phyloP scores from a whole-genome alignment of 2,329 filamentous ascomycete genomes.

The Fusarium virguliforme region DNA sequence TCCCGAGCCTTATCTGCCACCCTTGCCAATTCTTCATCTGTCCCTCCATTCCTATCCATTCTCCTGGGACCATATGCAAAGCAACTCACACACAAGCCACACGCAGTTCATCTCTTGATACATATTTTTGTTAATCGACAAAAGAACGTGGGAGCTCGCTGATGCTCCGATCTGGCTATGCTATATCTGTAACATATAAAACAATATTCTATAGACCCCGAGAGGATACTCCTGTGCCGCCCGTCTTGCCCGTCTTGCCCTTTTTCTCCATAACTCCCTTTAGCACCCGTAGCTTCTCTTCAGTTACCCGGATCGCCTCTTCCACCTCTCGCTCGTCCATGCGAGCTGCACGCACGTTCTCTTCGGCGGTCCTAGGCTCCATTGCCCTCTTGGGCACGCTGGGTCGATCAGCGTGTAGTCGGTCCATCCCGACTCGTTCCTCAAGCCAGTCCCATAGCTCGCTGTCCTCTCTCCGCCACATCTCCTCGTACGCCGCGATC shows the following conservation, averaged over 20 bases:
- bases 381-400: slow-evolving; percentile 63
- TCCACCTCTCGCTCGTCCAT: slow-evolving; percentile 83
- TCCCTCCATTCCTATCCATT: not conserved
- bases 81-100: not conserved
- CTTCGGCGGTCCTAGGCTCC: slow-evolving; percentile 72
- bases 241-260: slow-evolving; percentile 30
- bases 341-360: slow-evolving; percentile 70
- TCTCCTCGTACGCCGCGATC: slow-evolving; percentile 89
- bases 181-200: slow-evolving; percentile 45
- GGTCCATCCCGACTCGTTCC: slow-evolving; percentile 83
- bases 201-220: slow-evolving; percentile 44
- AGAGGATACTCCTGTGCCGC: slow-evolving; percentile 32
- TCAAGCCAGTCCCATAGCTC: slow-evolving; percentile 96
- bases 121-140: slow-evolving; percentile 34
- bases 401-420: slow-evolving; percentile 59
- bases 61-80: not conserved
- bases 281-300: slow-evolving; percentile 84
- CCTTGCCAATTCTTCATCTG: slow-evolving; percentile 4
- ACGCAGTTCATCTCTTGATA: slow-evolving; percentile 14
- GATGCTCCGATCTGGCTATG: slow-evolving; percentile 43
- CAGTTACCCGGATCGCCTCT: slow-evolving; percentile 87
- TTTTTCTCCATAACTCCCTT: slow-evolving; percentile 78
- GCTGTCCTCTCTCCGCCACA: slow-evolving; percentile 90
- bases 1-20: slow-evolving; percentile 10
- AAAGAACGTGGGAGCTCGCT: slow-evolving; percentile 50